These are phyloP conservation scores for Lactifluus piperatus DNA, from an alignment of 768 basidiomycete genomes.

Conservation along the genomic window DNA sequence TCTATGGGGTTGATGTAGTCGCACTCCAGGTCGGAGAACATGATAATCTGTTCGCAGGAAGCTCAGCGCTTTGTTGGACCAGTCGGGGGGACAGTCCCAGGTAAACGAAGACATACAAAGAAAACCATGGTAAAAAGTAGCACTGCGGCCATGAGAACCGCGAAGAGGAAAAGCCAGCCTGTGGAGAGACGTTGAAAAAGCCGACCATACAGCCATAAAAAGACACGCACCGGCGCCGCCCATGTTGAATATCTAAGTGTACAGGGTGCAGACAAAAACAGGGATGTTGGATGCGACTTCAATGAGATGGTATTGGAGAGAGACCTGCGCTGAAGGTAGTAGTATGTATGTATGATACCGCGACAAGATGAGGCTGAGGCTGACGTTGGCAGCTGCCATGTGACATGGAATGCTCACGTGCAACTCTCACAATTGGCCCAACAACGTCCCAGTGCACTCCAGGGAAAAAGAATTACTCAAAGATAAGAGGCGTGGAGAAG, in stretches of 20 bases:
- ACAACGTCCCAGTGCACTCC: no score
- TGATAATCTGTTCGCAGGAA: conserved; percentile 73
- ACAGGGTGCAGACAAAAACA: not conserved
- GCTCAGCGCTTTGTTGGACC: not conserved
- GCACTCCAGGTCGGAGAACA: conserved; percentile 99
- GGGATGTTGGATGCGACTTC: not conserved
- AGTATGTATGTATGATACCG: no score
- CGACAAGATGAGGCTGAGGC: not conserved
- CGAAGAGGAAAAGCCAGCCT: conserved; percentile 97
- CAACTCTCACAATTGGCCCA: not conserved
- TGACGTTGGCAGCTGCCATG: conserved; percentile 2
- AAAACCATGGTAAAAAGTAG: conserved; percentile 99
- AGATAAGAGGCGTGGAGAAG: no score
- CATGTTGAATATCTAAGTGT: conserved; percentile 25
- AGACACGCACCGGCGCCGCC: conserved; percentile 35
- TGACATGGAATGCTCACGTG: not conserved
- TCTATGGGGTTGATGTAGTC: conserved; percentile 99
- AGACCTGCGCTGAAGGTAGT: not conserved
- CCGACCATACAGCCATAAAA: not conserved
- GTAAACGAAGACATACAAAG: conserved; percentile 62
- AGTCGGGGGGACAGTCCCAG: not conserved
- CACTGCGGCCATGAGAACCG: conserved; percentile 91
- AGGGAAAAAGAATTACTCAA: not conserved
- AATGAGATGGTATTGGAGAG: not conserved
- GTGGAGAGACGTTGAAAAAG: not conserved